phyloP scores from a whole-genome alignment of 208 protist species.

The Acanthamoeba polyphaga region DNA sequence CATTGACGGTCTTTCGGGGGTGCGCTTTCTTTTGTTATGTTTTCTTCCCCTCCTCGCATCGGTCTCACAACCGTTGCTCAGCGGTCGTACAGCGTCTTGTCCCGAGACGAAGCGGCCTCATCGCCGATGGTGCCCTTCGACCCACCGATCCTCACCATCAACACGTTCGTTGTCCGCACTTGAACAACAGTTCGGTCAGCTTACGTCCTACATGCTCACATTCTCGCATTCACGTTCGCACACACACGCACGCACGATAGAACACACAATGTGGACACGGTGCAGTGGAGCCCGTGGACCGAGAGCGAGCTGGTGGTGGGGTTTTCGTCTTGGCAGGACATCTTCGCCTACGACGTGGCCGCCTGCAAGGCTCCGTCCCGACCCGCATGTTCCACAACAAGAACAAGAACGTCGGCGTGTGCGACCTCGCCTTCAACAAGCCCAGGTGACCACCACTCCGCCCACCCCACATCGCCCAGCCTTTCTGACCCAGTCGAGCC shows the following conservation, averaged over 20 bases:
- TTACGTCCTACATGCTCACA: too few relatives aligned
- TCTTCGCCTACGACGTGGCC: constrained; percentile 9
- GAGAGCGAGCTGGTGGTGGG: constrained; percentile 5
- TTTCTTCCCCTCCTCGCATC: too few relatives aligned
- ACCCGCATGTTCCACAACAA: background rate
- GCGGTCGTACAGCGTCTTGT: background rate
- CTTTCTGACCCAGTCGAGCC: background rate
- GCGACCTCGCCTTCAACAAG: constrained; percentile 5
- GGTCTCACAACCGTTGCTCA: background rate
- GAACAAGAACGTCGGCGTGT: constrained; percentile 10
- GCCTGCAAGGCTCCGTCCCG: background rate
- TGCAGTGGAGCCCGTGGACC: background rate
- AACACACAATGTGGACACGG: background rate
- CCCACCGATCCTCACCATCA: background rate
- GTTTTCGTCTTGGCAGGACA: constrained; percentile 1
- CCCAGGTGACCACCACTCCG: background rate
- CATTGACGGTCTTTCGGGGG: background rate
- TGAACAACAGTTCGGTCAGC: background rate
- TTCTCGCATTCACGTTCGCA: background rate
- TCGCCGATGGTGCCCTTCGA: constrained; percentile 17
- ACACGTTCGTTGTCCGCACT: background rate
- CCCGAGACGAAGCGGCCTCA: background rate
- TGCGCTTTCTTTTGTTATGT: background rate
- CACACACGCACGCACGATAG: background rate
- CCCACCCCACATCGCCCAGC: background rate